Conservation (phyloP, 2,329 filamentous ascomycete species). For the Cladosporium sp. region DNA sequence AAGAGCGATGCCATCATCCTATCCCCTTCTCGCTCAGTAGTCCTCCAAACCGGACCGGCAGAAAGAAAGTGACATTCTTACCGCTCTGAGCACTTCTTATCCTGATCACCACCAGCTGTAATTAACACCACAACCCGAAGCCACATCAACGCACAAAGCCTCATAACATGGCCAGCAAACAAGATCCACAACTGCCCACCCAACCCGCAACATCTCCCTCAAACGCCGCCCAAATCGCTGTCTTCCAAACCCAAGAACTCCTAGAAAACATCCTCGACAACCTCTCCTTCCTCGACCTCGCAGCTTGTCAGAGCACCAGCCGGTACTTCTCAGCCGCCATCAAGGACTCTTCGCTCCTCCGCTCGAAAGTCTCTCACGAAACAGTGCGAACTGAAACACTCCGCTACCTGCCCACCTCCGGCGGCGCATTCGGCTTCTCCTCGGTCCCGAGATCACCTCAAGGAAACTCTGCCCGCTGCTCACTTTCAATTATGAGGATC, state of each 20-base stretch:
- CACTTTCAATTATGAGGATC: not conserved
- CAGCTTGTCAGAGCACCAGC: not conserved
- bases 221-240: not conserved
- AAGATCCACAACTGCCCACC: not conserved
- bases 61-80: not conserved
- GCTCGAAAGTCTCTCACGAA: not conserved
- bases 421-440: not conserved
- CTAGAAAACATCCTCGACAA: not conserved
- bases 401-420: not conserved
- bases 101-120: not conserved
- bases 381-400: not conserved
- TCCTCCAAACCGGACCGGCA: not conserved
- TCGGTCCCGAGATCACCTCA: not conserved
- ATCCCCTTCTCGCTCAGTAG: not conserved
- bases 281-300: not conserved
- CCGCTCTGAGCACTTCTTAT: not conserved
- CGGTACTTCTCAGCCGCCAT: not conserved
- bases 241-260: not conserved
- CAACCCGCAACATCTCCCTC: not conserved
- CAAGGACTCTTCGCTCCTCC: not conserved
- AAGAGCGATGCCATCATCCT: not conserved
- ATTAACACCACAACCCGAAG: not conserved
- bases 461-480: not conserved
- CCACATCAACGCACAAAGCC: not conserved
- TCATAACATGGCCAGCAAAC: not conserved